A percentile compares a stretch with the other conserved stretches of the same genome.
These are phyloP conservation scores for Calcarisporium arbuscula DNA, from an alignment of 2,329 filamentous ascomycete genomes.

Conservation along the genomic window DNA sequence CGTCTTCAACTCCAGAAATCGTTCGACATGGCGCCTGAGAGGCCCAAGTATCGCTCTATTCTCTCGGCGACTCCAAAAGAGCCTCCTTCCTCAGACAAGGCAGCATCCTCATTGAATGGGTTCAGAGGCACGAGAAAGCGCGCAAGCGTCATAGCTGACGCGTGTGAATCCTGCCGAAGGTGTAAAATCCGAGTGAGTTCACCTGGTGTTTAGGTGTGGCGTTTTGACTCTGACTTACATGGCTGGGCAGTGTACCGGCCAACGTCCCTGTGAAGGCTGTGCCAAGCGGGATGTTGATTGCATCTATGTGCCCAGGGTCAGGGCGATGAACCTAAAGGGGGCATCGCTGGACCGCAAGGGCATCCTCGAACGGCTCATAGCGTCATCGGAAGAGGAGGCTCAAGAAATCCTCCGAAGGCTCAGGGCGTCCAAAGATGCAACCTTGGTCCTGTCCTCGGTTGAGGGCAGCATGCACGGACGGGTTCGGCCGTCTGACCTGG, in stretches of 20 bases:
- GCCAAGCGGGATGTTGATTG: background rate
- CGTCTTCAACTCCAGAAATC: no score
- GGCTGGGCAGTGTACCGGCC: background rate
- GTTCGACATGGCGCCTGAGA: no score
- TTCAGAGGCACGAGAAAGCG: no score
- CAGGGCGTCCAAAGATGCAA: background rate
- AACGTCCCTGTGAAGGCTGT: background rate
- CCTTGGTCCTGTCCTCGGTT: background rate
- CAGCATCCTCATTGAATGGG: no score
- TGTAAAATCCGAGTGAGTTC: background rate
- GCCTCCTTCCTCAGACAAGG: background rate
- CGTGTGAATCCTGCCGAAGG: background rate
- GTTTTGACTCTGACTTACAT: background rate
- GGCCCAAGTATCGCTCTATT: no score
- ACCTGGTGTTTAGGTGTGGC: no score
- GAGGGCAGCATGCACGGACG: conserved; percentile 11
- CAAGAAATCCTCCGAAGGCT: background rate
- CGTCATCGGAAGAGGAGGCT: background rate
- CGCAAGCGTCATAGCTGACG: background rate
- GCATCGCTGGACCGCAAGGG: background rate
- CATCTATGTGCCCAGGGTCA: background rate
- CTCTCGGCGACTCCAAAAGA: no score
- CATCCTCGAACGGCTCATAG: background rate
- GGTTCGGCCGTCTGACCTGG: conserved; percentile 9
- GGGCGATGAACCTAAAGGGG: background rate